These are phyloP conservation scores for Fagopyrum homotropicum DNA, from an alignment of 148 eudicot species.

Conservation along the genomic window DNA sequence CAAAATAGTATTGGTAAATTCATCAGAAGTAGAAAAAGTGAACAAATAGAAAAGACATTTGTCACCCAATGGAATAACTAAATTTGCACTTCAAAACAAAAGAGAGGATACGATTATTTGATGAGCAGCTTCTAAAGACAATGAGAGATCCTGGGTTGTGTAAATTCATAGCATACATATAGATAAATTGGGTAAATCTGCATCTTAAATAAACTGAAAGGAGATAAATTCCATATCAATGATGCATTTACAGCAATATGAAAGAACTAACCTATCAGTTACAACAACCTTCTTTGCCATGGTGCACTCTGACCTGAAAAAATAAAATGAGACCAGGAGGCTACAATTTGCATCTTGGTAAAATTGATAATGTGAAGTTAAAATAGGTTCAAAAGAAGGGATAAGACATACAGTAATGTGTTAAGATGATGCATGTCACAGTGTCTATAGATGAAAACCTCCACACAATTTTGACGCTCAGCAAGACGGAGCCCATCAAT, in stretches of 20 bases:
- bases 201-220: not conserved
- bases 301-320: constrained; percentile 56
- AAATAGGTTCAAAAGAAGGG: not conserved
- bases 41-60: not conserved
- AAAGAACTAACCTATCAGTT: constrained; percentile 73
- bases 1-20: not conserved
- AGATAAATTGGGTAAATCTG: not conserved
- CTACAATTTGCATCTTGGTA: not conserved
- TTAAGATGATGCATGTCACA: constrained; percentile 89
- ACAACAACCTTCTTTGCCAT: constrained; percentile 76
- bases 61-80: not conserved
- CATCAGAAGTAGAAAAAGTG: not conserved
- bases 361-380: not conserved
- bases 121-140: not conserved
- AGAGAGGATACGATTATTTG: not conserved
- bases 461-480: constrained; percentile 55
- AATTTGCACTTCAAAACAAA: not conserved
- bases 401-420: constrained; percentile 53
- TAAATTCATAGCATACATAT: not conserved
- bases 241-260: not conserved
- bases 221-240: constrained; percentile 5
- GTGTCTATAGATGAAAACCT: constrained; percentile 75
- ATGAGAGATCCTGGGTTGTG: not conserved
- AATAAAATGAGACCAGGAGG: not conserved
- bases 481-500: constrained; percentile 97